Percentiles rank a stretch among this genome's conserved stretches.
phyloP scores from a whole-genome alignment of 306 rosid species.

The Phaseolus lunatus region DNA sequence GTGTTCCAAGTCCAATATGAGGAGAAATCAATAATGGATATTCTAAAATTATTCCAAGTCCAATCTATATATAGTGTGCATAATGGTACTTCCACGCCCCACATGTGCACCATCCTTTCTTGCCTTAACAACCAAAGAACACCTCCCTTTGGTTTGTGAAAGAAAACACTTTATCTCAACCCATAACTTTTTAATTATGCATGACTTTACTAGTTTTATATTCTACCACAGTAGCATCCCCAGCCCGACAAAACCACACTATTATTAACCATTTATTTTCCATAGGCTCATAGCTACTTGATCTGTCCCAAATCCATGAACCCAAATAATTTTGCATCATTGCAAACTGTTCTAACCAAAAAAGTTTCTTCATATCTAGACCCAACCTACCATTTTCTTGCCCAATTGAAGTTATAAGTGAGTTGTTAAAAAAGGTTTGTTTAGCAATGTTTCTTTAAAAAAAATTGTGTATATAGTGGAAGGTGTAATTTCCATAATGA shows the following conservation, averaged over 20 bases:
- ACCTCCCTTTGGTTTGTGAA: slow-evolving; percentile 8
- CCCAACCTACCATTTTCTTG: not conserved
- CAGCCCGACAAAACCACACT: not conserved
- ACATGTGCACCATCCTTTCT: slow-evolving; percentile 30
- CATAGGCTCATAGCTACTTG: not conserved
- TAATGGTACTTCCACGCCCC: slow-evolving; percentile 26
- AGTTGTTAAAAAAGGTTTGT: not conserved
- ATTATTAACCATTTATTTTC: not conserved
- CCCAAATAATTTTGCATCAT: too few species aligned
- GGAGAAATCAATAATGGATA: slow-evolving; percentile 3
- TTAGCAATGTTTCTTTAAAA: too few species aligned
- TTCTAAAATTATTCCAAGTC: not conserved
- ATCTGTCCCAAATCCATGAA: too few species aligned
- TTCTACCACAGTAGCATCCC: not conserved
- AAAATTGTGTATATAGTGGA: slow-evolving; percentile 15
- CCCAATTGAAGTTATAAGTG: not conserved
- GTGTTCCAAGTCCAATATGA: not conserved
- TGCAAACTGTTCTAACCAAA: too few species aligned
- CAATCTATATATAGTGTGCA: not conserved
- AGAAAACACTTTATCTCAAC: not conserved
- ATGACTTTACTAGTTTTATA: not conserved
- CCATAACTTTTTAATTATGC: slow-evolving; percentile 27
- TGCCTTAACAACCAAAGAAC: slow-evolving; percentile 21
- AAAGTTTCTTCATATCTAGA: too few species aligned
- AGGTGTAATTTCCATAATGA: not conserved